Evolutionary conservation across 2,329 filamentous ascomycete genomes (phyloP).

Genomic region (Dryadomyces quercus-mongolicae): DNA sequence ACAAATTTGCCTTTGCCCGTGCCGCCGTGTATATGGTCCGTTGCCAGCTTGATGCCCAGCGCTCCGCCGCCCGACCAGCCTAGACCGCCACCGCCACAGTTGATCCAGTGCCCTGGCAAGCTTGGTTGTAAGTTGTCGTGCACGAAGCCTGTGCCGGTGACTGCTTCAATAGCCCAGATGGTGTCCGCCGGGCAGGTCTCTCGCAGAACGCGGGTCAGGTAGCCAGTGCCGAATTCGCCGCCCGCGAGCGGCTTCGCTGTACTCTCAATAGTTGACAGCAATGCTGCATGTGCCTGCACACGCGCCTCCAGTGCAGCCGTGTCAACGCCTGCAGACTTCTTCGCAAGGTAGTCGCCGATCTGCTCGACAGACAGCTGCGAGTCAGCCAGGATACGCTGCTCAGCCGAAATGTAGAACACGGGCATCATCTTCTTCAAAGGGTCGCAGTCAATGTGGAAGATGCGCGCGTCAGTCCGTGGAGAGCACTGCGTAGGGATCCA

Average conservation of each 20-base stretch:
- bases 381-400: conserved; percentile 55
- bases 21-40: conserved; percentile 25
- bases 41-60: conserved; percentile 36
- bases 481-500: conserved; percentile 75
- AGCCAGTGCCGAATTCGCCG: conserved; percentile 46
- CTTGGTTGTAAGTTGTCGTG: conserved; percentile 56
- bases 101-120: conserved; percentile 37
- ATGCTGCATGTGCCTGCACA: conserved; percentile 42
- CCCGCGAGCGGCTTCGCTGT: conserved; percentile 39
- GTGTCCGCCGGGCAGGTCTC: conserved; percentile 34
- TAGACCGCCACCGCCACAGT: conserved; percentile 39
- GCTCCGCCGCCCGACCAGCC: conserved; percentile 41
- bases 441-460: conserved; percentile 55
- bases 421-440: conserved; percentile 62
- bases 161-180: conserved; percentile 63
- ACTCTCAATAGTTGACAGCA: conserved; percentile 48
- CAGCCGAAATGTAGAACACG: conserved; percentile 56
- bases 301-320: conserved; percentile 39
- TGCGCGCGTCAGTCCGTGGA: conserved; percentile 36
- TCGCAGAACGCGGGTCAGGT: conserved; percentile 25
- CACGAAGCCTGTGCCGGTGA: conserved; percentile 55
- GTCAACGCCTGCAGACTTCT: background rate
- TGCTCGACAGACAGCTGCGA: conserved; percentile 54
- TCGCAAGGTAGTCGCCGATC: conserved; percentile 45
- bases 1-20: conserved; percentile 30